phyloP scores from a whole-genome alignment of 1,284 basidiomycete genomes.

The Wolfiporia cocos region DNA sequence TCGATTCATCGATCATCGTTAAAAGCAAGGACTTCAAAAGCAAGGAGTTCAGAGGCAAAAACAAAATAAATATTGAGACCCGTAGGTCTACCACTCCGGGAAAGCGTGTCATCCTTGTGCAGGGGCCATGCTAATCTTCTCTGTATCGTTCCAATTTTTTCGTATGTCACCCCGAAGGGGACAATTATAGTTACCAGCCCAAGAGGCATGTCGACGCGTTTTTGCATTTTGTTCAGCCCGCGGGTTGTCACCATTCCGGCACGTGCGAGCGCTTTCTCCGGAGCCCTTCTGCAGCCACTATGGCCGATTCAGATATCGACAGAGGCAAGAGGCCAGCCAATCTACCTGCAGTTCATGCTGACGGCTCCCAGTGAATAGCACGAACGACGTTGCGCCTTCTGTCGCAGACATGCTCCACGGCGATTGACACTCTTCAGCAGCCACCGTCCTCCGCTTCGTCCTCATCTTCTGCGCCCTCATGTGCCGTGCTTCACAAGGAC shows the following conservation, averaged over 20 bases:
- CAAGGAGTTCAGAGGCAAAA: slow-evolving; percentile 3
- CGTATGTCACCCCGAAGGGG: slow-evolving; percentile 20
- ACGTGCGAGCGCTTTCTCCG: too few relatives aligned
- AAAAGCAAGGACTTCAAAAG: neutral
- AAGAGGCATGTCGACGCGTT: neutral
- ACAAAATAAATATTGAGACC: slow-evolving; percentile 18
- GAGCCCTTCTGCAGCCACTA: slow-evolving; percentile 1
- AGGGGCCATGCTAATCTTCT: slow-evolving; percentile 21
- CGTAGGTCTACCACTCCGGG: slow-evolving; percentile 20
- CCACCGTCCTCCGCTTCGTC: slow-evolving; percentile 7
- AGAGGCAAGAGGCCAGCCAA: slow-evolving; percentile 15
- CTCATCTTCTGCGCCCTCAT: slow-evolving; percentile 24
- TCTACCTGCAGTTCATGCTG: slow-evolving; percentile 7
- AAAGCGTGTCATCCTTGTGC: slow-evolving; percentile 21
- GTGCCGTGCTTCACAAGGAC: slow-evolving; percentile 45
- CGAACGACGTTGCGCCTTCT: slow-evolving; percentile 19
- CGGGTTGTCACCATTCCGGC: neutral
- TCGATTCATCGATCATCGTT: neutral
- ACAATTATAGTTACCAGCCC: slow-evolving; percentile 2
- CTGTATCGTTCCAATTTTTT: slow-evolving; percentile 21
- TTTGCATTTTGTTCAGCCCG: slow-evolving; percentile 5
- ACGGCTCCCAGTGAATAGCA: slow-evolving; percentile 16
- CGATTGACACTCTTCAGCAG: slow-evolving; percentile 28
- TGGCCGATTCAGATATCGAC: slow-evolving; percentile 11
- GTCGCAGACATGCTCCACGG: slow-evolving; percentile 38